phyloP scores from a whole-genome alignment of 768 basidiomycete species.

The Rhodotorula kratochvilovae region DNA sequence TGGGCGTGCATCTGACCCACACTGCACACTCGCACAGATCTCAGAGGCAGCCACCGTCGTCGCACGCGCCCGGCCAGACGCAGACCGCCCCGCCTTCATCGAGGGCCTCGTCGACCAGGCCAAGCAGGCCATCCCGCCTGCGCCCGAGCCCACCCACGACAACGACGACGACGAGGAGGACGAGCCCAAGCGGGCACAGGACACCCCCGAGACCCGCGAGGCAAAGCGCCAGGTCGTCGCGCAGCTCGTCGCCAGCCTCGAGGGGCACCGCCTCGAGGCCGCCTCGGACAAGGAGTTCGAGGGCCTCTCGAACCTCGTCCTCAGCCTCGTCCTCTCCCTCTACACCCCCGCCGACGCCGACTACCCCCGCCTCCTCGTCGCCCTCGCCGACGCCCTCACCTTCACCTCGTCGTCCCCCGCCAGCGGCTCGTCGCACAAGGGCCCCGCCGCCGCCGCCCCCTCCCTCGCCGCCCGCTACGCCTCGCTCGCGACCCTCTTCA shows the following conservation, averaged over 20 bases:
- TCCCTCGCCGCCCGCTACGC: constrained; percentile 26
- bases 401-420: background rate
- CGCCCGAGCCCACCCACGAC: background rate
- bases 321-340: constrained; percentile 24
- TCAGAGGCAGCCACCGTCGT: constrained; percentile 17
- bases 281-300: constrained; percentile 24
- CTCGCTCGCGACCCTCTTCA: constrained; percentile 37
- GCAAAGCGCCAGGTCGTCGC: constrained; percentile 27
- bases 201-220: constrained; percentile 19
- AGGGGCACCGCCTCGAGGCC: background rate
- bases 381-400: constrained; percentile 16
- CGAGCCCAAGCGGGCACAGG: constrained; percentile 1
- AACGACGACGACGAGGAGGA: constrained; percentile 6
- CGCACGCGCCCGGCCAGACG: constrained; percentile 26
- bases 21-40: too few relatives aligned
- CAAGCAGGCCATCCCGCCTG: constrained; percentile 8
- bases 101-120: constrained; percentile 12
- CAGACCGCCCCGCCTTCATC: constrained; percentile 15
- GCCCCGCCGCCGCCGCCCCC: constrained; percentile 11
- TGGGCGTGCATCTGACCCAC: too few relatives aligned
- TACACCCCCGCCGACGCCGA: constrained; percentile 7
- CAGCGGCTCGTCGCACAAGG: background rate
- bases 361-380: constrained; percentile 6
- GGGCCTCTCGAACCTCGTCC: constrained; percentile 34
- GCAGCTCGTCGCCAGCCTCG: constrained; percentile 15